phyloP scores from a whole-genome alignment of 148 eudicot genomes.

The Arctostaphylos glauca region DNA sequence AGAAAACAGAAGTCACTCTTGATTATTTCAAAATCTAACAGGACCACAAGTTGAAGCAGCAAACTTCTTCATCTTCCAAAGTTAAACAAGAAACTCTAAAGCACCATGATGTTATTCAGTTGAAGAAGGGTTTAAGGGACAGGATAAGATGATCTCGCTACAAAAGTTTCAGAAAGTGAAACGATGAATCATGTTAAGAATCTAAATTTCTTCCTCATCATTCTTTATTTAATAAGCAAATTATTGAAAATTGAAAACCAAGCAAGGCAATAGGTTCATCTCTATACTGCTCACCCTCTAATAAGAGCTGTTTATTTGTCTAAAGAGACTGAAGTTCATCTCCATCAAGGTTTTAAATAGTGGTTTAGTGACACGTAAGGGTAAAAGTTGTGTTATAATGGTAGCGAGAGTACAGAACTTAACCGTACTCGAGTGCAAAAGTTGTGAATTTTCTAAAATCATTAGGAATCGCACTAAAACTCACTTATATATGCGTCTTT shows the following conservation, averaged over 20 bases:
- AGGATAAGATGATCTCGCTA: neutral
- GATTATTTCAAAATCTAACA: neutral
- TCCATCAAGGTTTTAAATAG: no score
- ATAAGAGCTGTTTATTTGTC: neutral
- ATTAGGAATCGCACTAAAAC: no score
- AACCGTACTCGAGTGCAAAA: no score
- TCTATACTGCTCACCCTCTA: neutral
- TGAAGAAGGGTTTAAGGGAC: neutral
- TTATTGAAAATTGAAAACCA: no score
- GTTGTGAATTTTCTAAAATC: no score
- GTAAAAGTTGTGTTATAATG: no score
- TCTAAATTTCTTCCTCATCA: neutral
- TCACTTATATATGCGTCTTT: no score
- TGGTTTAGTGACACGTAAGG: no score
- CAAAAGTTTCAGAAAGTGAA: neutral
- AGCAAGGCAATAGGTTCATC: no score
- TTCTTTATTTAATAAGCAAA: no score
- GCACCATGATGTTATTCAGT: neutral
- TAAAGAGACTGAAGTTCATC: no score
- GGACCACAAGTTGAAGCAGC: neutral
- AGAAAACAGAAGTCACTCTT: neutral
- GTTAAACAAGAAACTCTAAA: neutral
- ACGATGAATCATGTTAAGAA: neutral
- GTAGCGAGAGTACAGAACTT: no score
- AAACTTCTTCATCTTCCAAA: neutral